Evolutionary conservation across 768 basidiomycete genomes (phyloP), one percentile per base, ranked within the genome.

Genomic region (Coprinopsis sp.): DNA sequence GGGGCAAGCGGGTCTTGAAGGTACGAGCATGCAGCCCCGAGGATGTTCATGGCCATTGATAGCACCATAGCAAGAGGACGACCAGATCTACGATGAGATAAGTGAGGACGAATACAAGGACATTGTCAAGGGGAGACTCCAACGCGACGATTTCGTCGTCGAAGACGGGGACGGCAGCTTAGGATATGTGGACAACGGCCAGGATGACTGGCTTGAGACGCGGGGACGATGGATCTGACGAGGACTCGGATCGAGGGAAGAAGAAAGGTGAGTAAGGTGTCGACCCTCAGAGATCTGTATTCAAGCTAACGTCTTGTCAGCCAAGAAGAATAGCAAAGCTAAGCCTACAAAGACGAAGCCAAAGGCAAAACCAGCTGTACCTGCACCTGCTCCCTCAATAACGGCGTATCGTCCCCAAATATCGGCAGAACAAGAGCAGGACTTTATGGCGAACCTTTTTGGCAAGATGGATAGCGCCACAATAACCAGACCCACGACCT

Each of bases 181-280:
- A 12, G 96, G 91, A 4, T 98, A 99, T 57, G 83, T 86, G 62
- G 96, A 99, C 69, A 91, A 96, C 59, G 96, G 96, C 4, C 84
- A 92, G 82, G 96, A 98, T 49, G 93, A 95, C 58, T 97, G 91
- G 85, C 79, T 77, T 25, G 77, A 74, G n/a, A 22, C 40, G 28
- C 22, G 77, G 70, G 7, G 72, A 75, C 23, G 72, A 76, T 37
- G 74, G 78, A n/a, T 51, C 53, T 30, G 77, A 75, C 23, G 73
- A 76, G 6, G 77, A 82, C 12, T 70, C 68, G 7, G 81, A 66
- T 4, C 65, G 68, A 24, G 67, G 54, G 50, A 72, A 67, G 57
- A 72, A 65, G 59, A 74, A 68, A 57, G 52, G 72, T 59, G 39
- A 14, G 11, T 54, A 21, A 16, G 14, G 42, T 6, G 3, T 31